Evolutionary conservation across 441 rosid species (phyloP).

Genomic region (Mallotus repandus): DNA sequence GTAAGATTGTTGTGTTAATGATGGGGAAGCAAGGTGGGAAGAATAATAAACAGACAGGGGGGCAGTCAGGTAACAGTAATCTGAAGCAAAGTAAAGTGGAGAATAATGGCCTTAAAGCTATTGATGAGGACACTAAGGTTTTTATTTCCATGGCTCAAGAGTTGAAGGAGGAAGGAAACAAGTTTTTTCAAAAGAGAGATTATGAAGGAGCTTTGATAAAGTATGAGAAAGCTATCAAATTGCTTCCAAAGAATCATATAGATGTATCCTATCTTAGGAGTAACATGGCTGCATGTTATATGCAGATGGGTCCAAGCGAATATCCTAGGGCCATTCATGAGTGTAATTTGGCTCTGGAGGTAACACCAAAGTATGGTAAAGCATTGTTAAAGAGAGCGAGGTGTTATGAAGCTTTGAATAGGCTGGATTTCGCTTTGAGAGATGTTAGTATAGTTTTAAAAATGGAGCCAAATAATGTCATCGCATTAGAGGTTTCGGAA

Average conservation of each 20-base stretch:
- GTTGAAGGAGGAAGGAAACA: slow-evolving; percentile 93
- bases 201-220: slow-evolving; percentile 87
- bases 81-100: slow-evolving; percentile 38
- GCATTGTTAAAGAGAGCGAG: slow-evolving; percentile 84
- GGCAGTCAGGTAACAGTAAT: slow-evolving; percentile 31
- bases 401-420: slow-evolving; percentile 81
- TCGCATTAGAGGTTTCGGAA: slow-evolving; percentile 66
- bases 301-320: slow-evolving; percentile 89
- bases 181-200: slow-evolving; percentile 74
- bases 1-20: slow-evolving; percentile 25
- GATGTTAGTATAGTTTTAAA: slow-evolving; percentile 68
- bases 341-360: slow-evolving; percentile 77
- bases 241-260: slow-evolving; percentile 67
- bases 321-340: slow-evolving; percentile 81
- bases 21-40: slow-evolving; percentile 86
- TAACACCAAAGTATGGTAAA: slow-evolving; percentile 78
- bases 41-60: slow-evolving; percentile 47
- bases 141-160: slow-evolving; percentile 81
- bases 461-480: slow-evolving; percentile 69
- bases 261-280: slow-evolving; percentile 76
- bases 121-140: slow-evolving; percentile 69
- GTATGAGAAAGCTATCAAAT: slow-evolving; percentile 84
- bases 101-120: slow-evolving; percentile 49
- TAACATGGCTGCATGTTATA: slow-evolving; percentile 92
- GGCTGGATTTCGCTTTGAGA: slow-evolving; percentile 75